These are phyloP conservation scores for Candida sanyaensis DNA, from an alignment of 1,139 yeast species.

Conservation along the genomic window DNA sequence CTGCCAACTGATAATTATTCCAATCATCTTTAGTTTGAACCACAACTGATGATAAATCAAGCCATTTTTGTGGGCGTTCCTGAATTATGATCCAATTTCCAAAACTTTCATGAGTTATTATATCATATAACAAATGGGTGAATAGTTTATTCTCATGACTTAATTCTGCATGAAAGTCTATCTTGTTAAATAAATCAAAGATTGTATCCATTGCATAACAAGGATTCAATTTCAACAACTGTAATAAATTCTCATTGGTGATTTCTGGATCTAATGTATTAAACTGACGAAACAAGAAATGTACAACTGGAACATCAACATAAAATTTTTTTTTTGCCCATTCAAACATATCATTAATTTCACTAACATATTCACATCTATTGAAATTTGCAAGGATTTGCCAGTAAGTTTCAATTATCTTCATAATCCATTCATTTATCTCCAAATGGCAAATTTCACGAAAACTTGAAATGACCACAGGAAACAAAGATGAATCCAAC, in stretches of 20 bases:
- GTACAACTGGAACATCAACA: conserved; percentile 10
- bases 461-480: conserved; percentile 8
- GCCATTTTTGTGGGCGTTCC: conserved; percentile 10
- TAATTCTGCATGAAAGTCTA: conserved; percentile 8
- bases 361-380: conserved; percentile 3
- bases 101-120: conserved; percentile 26
- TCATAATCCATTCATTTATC: conserved; percentile 7
- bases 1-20: conserved; percentile 53
- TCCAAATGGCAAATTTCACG: not conserved
- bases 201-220: conserved; percentile 7
- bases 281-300: conserved; percentile 16
- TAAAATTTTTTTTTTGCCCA: not conserved
- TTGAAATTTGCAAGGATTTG: conserved; percentile 15
- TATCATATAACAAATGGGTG: conserved; percentile 16
- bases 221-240: conserved; percentile 5
- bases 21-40: conserved; percentile 54
- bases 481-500: conserved; percentile 4
- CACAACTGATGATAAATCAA: conserved; percentile 18
- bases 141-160: conserved; percentile 15
- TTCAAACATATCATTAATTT: conserved; percentile 8
- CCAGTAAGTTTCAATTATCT: conserved; percentile 12
- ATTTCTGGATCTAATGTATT: conserved; percentile 12
- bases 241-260: conserved; percentile 12
- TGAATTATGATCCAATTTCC: conserved; percentile 18
- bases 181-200: conserved; percentile 5